These are phyloP conservation scores for Ustilago xerochloae DNA, from an alignment of 1,284 basidiomycete genomes.

Conservation along the genomic window DNA sequence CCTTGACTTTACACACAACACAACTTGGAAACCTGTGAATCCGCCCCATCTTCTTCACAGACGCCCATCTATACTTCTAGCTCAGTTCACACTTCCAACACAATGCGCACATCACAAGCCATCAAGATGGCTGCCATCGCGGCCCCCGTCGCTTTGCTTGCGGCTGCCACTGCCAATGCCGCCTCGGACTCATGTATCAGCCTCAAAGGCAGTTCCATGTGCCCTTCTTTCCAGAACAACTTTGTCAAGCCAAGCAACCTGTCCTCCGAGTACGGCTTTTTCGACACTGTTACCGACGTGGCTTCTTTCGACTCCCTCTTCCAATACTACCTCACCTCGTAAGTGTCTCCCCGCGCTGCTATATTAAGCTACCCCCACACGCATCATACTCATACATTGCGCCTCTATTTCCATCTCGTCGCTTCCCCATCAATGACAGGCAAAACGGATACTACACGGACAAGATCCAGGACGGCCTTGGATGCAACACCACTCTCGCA, in stretches of 20 bases:
- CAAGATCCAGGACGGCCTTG: conserved; percentile 52
- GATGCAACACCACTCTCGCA: conserved; percentile 55
- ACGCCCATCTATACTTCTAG: background rate
- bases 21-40: background rate
- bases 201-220: conserved; percentile 50
- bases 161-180: conserved; percentile 26
- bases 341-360: background rate
- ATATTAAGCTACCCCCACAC: background rate
- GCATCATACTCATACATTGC: background rate
- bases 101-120: conserved; percentile 42
- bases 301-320: conserved; percentile 69
- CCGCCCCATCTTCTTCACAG: background rate
- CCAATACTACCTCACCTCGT: conserved; percentile 67
- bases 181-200: conserved; percentile 54
- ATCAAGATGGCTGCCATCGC: conserved; percentile 32
- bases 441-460: conserved; percentile 63
- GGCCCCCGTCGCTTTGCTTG: conserved; percentile 29
- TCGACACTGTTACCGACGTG: conserved; percentile 68
- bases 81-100: background rate
- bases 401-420: background rate
- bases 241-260: conserved; percentile 68
- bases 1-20: background rate
- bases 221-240: conserved; percentile 60
- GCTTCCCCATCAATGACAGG: background rate
- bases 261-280: conserved; percentile 66